These are phyloP conservation scores for Aureobasidium sp. DNA, from an alignment of 2,329 filamentous ascomycete genomes.

Conservation along the genomic window DNA sequence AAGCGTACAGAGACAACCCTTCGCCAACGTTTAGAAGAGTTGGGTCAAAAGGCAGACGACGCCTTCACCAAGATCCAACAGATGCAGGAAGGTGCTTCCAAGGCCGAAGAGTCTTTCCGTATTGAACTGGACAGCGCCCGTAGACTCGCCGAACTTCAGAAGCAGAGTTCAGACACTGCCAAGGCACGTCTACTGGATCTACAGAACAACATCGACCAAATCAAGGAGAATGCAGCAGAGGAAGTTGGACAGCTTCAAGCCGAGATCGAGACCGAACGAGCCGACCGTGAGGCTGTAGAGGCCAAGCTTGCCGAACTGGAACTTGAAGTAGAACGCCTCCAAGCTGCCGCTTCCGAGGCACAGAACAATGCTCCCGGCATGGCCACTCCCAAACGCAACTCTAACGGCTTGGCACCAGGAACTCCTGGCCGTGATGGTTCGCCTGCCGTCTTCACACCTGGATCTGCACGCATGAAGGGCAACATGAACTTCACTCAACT, in stretches of 20 bases:
- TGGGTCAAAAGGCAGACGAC: constrained; percentile 81
- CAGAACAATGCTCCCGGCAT: constrained; percentile 14
- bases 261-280: constrained; percentile 43
- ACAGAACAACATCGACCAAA: constrained; percentile 52
- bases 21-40: constrained; percentile 70
- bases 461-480: constrained; percentile 44
- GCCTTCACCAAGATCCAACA: constrained; percentile 73
- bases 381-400: constrained; percentile 44
- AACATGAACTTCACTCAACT: constrained; percentile 54
- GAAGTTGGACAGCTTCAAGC: constrained; percentile 41
- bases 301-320: constrained; percentile 57
- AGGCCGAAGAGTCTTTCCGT: constrained; percentile 77
- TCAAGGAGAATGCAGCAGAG: constrained; percentile 58
- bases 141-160: constrained; percentile 73
- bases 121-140: constrained; percentile 75
- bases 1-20: constrained; percentile 73
- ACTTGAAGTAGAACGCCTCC: constrained; percentile 49
- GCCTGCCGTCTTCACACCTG: constrained; percentile 36
- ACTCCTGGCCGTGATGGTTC: constrained; percentile 13
- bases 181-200: constrained; percentile 62
- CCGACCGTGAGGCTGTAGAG: constrained; percentile 54
- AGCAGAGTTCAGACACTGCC: constrained; percentile 65
- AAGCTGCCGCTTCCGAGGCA: constrained; percentile 33
- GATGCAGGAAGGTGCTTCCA: constrained; percentile 71
- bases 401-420: constrained; percentile 34